Evolutionary conservation across 768 basidiomycete genomes (phyloP).

Genomic region (Phallus indusiatus): DNA sequence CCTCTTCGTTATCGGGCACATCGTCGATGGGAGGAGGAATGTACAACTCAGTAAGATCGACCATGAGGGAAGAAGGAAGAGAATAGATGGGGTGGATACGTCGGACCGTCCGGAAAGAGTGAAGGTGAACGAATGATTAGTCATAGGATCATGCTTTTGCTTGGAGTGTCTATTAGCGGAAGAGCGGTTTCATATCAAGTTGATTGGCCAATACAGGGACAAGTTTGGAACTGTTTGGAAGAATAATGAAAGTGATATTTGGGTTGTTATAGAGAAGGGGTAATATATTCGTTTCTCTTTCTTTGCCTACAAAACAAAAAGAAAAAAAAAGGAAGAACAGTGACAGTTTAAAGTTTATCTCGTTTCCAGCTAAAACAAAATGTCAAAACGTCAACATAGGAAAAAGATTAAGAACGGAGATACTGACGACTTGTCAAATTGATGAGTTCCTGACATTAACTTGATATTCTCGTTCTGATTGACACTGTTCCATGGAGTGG

Average conservation of each 20-base stretch:
- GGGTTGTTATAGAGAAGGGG: not conserved
- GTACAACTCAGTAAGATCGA: constrained; percentile 2
- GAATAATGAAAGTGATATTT: not conserved
- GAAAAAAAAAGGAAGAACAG: not conserved
- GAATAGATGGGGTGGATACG: not conserved
- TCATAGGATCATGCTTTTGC: not conserved
- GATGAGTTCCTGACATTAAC: constrained; percentile 57
- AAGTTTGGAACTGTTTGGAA: not conserved
- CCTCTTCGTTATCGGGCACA: constrained; percentile 33
- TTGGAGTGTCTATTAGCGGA: no score
- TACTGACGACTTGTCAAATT: constrained; percentile 64
- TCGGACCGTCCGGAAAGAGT: not conserved
- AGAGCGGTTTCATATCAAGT: no score
- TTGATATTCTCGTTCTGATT: constrained; percentile 69
- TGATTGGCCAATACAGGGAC: not conserved
- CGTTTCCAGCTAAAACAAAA: constrained; percentile 53
- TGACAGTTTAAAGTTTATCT: constrained; percentile 48
- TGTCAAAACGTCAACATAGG: constrained; percentile 6
- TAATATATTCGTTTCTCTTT: not conserved
- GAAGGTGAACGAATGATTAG: not conserved
- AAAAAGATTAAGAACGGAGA: constrained; percentile 1
- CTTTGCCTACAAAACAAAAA: not conserved
- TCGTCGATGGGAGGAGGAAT: constrained; percentile 28
- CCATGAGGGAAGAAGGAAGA: not conserved
- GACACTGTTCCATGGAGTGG: constrained; percentile 82